These are phyloP conservation scores for Cadophora gregata DNA, from an alignment of 2,329 filamentous ascomycete genomes.

Conservation along the genomic window DNA sequence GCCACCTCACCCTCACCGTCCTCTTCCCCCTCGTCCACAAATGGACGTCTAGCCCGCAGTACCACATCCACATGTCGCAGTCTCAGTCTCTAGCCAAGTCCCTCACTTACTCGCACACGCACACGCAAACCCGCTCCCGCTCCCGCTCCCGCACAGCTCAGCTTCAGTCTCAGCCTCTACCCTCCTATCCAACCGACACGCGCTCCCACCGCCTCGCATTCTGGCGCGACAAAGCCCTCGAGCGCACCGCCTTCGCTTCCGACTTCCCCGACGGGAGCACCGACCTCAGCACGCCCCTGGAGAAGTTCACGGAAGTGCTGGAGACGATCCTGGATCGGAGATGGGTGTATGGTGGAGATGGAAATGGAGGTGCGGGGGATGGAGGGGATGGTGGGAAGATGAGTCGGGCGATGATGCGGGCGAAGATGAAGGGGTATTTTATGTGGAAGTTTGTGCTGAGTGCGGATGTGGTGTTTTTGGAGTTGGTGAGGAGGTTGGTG, in stretches of 20 bases:
- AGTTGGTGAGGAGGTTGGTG: conserved; percentile 1
- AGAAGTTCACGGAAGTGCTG: background rate
- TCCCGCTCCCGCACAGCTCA: no score
- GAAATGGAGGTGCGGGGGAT: background rate
- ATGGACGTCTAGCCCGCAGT: background rate
- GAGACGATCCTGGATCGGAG: conserved; percentile 8
- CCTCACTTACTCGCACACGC: no score
- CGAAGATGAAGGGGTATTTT: background rate
- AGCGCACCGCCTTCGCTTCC: no score
- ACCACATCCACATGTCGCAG: background rate
- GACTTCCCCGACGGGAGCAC: background rate
- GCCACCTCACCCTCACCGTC: background rate
- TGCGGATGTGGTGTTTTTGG: background rate
- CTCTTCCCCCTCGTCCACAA: background rate
- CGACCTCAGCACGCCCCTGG: background rate
- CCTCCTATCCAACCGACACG: no score
- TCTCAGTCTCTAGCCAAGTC: background rate
- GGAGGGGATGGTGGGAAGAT: background rate
- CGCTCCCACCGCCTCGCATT: background rate
- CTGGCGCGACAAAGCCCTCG: conserved; percentile 2
- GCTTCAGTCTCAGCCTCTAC: no score
- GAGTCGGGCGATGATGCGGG: background rate
- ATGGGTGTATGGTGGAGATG: no score
- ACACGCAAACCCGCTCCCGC: no score
- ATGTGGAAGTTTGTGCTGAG: background rate